Evolutionary conservation across 805 yeast genomes (phyloP), one percentile per base, ranked within the genome.

Genomic region (Yarrowia porcina): DNA sequence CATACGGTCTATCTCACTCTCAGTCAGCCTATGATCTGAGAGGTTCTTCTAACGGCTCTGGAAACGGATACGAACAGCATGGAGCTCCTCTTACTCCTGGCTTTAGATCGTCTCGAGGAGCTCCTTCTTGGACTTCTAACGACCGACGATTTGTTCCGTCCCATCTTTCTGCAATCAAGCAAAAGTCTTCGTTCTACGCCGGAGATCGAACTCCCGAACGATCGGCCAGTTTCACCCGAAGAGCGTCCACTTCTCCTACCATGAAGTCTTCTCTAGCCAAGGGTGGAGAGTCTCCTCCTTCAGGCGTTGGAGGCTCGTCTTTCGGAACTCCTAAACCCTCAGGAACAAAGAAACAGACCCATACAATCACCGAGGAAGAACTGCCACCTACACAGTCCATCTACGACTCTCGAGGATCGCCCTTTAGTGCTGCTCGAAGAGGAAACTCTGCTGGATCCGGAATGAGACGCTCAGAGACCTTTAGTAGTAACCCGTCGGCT

Each of bases 311-410:
- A 11, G 63, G 63, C 13, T 45, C 70, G 13, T 69, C 71, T 2
- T 69, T 69, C 35, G 71, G 71, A 15, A 67, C 71, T 17, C 68
- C 70, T 17, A 69, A 69, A 54, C 70, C 72, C 15, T 30, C 64
- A 10, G 64, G 62, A 15, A 23, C 63, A 4, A 64, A 64, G 61
- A 65, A 66, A 41, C 66, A 61, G 47, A 25, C 65, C 28, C 63
- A 50, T 33, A 50, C 59, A 2, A 62, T 67, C 32, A 66, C 65
- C 47, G 69, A 67, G 38, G 67, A 64, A 21, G 67, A 65, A 18
- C 63, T 67, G 41, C 69, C 69, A 9, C 69, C 69, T 15, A 62
- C 65, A 9, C 68, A 60, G 42, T 60, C 67, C 18, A 64, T 68
- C 27, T 68, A 68, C 61, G 71, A 69, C 56, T 30, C 65, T 11